Evolutionary conservation across 2,329 filamentous ascomycete species (phyloP), one percentile per base, ranked within the genome.

Genomic region (Moelleriella libera): DNA sequence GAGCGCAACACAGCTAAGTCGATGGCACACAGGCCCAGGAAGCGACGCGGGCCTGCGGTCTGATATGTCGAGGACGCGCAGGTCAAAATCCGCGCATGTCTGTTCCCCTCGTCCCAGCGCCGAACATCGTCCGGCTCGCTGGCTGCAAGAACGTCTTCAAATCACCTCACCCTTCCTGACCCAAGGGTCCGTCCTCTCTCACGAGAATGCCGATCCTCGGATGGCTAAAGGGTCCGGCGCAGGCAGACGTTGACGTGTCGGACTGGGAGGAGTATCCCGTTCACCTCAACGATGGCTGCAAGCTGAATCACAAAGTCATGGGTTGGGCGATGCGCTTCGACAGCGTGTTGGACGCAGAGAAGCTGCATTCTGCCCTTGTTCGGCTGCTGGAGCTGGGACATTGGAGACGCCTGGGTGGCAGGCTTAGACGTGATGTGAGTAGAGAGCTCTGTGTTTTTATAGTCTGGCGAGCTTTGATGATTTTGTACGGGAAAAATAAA

Each of bases 381-480:
- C 52, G 51, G 10, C 53, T 72, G 34, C 50, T 71, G 11, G 57
- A 64, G 11, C 62, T 58, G n/a, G 63, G 62, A 1, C 63, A 64
- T 29, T 72, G 69, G 69, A 59, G 58, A 32, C 68, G 68, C 49
- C 48, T 73, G 1, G 68, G 67, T 0, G 70, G 67, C 10, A 61
- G 69, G n/a, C 49, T 72, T 10, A 57, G 68, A 11, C 34, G 58
- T 28, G 66, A 64, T 48, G 66, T 67, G 55, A 41, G 49, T 30
- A 11, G 56, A 6, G 53, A 21, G 21, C 21, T 21, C 21, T 21
- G 21, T 21, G 21, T 21, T 21, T 3, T 21, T 21, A 21, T 3
- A 21, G 21, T 21, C 21, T 21, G 21, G 21, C 21, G 21, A 21
- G 21, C 21, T 21, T 21, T 21, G 2, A 21, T 21, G 21, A 21